Evolutionary conservation across 176 grass and related monocot genomes (phyloP), one percentile per base, ranked within the genome.

Genomic region (Triticum timopheevii): DNA sequence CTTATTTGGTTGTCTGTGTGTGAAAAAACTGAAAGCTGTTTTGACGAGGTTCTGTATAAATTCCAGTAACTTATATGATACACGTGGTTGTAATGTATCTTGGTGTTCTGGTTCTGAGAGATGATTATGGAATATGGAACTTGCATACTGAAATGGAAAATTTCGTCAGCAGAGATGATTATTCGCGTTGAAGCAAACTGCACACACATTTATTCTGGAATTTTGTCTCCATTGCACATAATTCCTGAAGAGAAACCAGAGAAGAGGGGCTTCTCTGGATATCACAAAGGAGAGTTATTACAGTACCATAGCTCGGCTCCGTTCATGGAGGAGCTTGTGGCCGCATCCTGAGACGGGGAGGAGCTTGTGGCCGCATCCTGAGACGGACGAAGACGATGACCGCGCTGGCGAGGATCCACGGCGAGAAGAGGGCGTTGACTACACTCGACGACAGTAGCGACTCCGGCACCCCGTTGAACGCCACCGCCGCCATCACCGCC

Each of bases 341-440:
- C 22, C 81, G 76, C 61, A 69, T 93, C 88, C 79, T 90, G 62
- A 78, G 40, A 34, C 88, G 88, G 65, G 58, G 75, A 66, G 80
- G 38, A 30, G 8, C 58, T 83, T 78, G 83, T 17, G 90, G 80
- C 22, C 81, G 76, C 61, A 69, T 93, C 88, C 79, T 90, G 62
- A 78, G 40, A 34, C 88, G 88, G 65, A 81, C 82, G 42, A 84
- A 87, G 85, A 89, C 79, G 77, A 91, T 87, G 72, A 93, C 75
- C 8, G 72, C 86, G 52, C 77, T 59, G 44, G 78, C 77, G 24
- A 95, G 91, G 85, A 95, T 90, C 90, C 88, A 95, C 20, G 86
- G 86, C 67, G 88, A 76, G 71, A 93, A 89, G 15, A 95, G 8
- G 30, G 68, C 72, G 8, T 69, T 85, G 42, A 81, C 28, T 54